A percentile compares a stretch with the other conserved stretches of the same genome.
phyloP scores from a whole-genome alignment of 2,329 filamentous ascomycete species.

The Calonectria hawksworthii region DNA sequence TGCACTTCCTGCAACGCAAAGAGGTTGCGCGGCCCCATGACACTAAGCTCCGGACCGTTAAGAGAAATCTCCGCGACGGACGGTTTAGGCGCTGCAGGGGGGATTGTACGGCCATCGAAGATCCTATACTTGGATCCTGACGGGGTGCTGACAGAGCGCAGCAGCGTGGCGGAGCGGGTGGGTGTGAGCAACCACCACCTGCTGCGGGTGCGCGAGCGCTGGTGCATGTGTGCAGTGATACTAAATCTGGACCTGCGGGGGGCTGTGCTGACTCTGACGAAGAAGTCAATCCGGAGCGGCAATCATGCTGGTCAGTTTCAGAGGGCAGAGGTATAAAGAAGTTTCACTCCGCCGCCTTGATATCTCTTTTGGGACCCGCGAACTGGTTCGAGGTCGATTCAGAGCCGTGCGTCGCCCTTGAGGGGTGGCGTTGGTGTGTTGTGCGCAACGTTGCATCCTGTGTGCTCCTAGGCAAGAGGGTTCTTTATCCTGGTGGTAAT shows the following conservation, averaged over 20 bases:
- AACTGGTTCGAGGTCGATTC: not conserved
- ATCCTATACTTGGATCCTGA: not conserved
- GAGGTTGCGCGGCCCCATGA: not conserved
- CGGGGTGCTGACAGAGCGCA: conserved; percentile 6
- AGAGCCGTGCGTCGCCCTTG: not conserved
- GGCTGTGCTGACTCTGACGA: conserved; percentile 2
- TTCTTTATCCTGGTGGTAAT: not conserved
- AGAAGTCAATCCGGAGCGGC: not conserved
- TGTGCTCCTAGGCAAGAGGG: not conserved
- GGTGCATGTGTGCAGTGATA: not conserved
- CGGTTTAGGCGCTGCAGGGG: not conserved
- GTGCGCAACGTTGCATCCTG: not conserved
- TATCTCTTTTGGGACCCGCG: not conserved
- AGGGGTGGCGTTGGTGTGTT: not conserved
- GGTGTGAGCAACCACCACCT: not conserved
- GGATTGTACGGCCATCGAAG: not conserved
- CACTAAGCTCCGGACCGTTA: not conserved
- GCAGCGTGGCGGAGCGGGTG: conserved; percentile 3
- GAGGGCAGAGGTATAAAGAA: not conserved
- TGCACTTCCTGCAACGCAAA: not conserved
- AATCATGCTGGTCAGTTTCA: not conserved
- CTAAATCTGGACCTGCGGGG: conserved; percentile 13
- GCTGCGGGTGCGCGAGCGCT: not conserved
- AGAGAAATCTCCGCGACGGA: not conserved
- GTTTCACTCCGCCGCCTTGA: not conserved